Evolutionary conservation across 495 filamentous ascomycete species (phyloP), one percentile per base, ranked within the genome.

Genomic region (Xanthoparmelia taractica): DNA sequence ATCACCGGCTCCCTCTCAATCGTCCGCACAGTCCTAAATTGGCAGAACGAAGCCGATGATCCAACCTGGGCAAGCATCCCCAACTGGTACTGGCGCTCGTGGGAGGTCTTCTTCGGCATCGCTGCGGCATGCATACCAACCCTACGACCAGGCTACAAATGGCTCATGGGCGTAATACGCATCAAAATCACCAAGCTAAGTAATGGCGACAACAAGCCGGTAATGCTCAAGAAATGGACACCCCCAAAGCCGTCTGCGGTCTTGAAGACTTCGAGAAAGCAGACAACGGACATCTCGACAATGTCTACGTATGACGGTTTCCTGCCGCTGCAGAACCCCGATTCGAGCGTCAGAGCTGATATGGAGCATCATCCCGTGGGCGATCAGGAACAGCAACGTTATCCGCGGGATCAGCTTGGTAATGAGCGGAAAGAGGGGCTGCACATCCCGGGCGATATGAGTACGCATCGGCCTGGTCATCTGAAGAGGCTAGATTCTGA

Each of bases 1-100:
- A 70, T 78, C 71, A 65, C 37, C 8, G 66, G 37, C 41, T 40
- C 56, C 10, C 27, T 57, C 27, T 68, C 38, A 25, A 33, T 66
- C 15, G 64, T 65, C 17, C 63, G 64, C 45, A 68, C 63, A 15
- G 25, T 66, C 15, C 50, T 64, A 7, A 68, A 68, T 6, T 66
- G 57, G 31, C 67, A 68, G n/a, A 66, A 66, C 33, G 67, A 50
- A 6, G 45, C 52, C 17, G 10, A 7, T 10, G 67, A 68, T 50
- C 47, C 56, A 1, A 64, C 64, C 15, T 61, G 64, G 58, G 41
- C 27, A 1, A 62, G 63, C 27, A 45, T 62, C 8, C 34, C 47
- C 1, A 68, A 68, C n/a, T 64, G 64, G 61, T 66, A 68, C 36
- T 66, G 63, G 67, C 60, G 63, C 10, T 23, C 61, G 1, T 61